Evolutionary conservation across 2,329 filamentous ascomycete genomes (phyloP).

Genomic region (Fusarium nanum): DNA sequence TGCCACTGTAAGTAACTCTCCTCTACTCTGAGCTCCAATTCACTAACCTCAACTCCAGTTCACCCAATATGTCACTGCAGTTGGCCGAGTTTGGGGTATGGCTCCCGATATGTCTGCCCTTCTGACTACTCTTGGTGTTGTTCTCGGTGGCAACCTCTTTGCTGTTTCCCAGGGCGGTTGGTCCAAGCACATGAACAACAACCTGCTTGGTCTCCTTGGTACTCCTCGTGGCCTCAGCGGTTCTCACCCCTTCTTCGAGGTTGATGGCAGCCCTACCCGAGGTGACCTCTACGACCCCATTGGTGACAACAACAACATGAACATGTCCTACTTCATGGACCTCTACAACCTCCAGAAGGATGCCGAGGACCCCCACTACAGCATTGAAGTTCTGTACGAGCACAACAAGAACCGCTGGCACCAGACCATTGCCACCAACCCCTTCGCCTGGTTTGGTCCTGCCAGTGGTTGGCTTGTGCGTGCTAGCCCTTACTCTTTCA

Average conservation of each 20-base stretch:
- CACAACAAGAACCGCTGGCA: slow-evolving; percentile 59
- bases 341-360: slow-evolving; percentile 57
- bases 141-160: slow-evolving; percentile 56
- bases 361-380: slow-evolving; percentile 49
- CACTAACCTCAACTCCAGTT: neutral
- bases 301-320: slow-evolving; percentile 62
- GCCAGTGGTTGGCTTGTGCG: slow-evolving; percentile 61
- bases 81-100: slow-evolving; percentile 37
- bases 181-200: slow-evolving; percentile 56
- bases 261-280: slow-evolving; percentile 64
- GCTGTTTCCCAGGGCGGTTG: slow-evolving; percentile 42
- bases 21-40: fast-evolving
- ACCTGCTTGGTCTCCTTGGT: slow-evolving; percentile 56
- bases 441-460: slow-evolving; percentile 66
- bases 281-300: slow-evolving; percentile 62
- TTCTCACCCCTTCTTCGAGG: slow-evolving; percentile 67
- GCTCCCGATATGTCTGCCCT: slow-evolving; percentile 20
- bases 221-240: slow-evolving; percentile 60
- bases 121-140: slow-evolving; percentile 31
- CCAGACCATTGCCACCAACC: slow-evolving; percentile 62
- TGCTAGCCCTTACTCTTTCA: slow-evolving; percentile 61
- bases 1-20: slow-evolving; percentile 23
- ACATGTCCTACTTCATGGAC: slow-evolving; percentile 63
- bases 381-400: slow-evolving; percentile 56
- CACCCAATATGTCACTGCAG: slow-evolving; percentile 28